phyloP scores from a whole-genome alignment of 2,329 filamentous ascomycete species.

The Fusarium virguliforme region DNA sequence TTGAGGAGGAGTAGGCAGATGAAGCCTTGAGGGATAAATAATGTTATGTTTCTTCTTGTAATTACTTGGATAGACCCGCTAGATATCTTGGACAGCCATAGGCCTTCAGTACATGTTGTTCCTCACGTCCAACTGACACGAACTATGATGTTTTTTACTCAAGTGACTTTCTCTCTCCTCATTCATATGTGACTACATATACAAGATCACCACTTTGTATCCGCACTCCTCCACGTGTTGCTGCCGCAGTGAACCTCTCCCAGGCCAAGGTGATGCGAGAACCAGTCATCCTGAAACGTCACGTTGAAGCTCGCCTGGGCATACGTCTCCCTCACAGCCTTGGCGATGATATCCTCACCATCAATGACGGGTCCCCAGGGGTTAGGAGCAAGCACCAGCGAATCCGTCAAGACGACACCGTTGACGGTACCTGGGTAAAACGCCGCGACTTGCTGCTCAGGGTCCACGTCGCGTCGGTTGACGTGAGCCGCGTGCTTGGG shows the following conservation, averaged over 20 bases:
- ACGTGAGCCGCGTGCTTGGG: background rate
- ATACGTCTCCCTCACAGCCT: conserved; percentile 45
- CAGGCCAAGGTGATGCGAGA: conserved; percentile 41
- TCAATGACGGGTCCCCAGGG: conserved; percentile 51
- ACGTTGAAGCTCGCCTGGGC: conserved; percentile 41
- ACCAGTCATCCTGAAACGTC: conserved; percentile 51
- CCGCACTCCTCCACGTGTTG: conserved; percentile 31
- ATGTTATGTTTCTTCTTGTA: conserved; percentile 8
- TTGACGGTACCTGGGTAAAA: conserved; percentile 45
- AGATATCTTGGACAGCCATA: conserved; percentile 8
- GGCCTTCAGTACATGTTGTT: conserved; percentile 4
- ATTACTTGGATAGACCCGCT: conserved; percentile 6
- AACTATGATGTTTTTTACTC: conserved; percentile 10
- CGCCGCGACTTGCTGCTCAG: background rate
- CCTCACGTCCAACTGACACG: background rate
- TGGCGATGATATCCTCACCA: conserved; percentile 47
- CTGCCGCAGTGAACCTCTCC: conserved; percentile 52
- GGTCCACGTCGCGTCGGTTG: background rate
- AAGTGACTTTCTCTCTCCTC: background rate
- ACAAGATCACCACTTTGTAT: conserved; percentile 16
- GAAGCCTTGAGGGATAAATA: background rate
- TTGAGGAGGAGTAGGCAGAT: background rate
- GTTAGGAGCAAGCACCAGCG: conserved; percentile 39
- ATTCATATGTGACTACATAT: background rate
- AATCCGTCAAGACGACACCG: conserved; percentile 41